A percentile compares a stretch with the other conserved stretches of the same genome.
phyloP scores from a whole-genome alignment of 78 protist species.

The Salpingoeca rosetta region DNA sequence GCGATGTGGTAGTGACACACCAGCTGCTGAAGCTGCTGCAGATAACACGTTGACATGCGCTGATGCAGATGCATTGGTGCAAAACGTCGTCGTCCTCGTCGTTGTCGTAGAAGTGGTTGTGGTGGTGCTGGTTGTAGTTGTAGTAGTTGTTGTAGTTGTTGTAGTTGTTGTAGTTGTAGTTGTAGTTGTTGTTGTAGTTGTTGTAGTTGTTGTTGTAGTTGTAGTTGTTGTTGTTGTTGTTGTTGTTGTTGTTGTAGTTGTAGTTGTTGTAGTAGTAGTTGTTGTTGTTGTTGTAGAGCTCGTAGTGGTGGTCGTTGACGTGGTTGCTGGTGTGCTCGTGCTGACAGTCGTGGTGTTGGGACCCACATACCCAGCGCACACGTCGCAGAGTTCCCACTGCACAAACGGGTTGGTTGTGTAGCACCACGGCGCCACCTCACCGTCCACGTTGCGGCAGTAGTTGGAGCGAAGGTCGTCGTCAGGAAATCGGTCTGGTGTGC shows the following conservation, averaged over 20 bases:
- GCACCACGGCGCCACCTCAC: not conserved
- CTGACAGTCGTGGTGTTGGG: not conserved
- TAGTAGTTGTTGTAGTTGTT: no score
- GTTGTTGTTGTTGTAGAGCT: not conserved
- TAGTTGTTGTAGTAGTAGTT: not conserved
- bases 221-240: not conserved
- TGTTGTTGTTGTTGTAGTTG: not conserved
- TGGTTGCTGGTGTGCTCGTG: not conserved
- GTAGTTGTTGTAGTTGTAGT: no score
- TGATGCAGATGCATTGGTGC: no score
- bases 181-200: no score
- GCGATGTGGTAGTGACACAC: no score
- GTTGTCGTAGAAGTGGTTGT: no score
- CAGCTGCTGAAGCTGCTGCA: no score
- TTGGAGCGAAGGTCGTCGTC: not conserved
- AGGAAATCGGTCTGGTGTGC: not conserved
- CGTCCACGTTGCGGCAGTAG: not conserved
- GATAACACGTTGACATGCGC: no score
- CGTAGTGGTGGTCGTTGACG: not conserved
- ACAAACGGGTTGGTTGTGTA: not conserved
- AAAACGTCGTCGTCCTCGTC: no score
- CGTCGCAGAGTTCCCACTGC: not conserved
- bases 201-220: not conserved
- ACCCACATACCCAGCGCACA: not conserved
- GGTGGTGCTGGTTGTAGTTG: no score